Evolutionary conservation across 2,329 filamentous ascomycete species (phyloP).

Genomic region (Pseudogymnoascus sp.): DNA sequence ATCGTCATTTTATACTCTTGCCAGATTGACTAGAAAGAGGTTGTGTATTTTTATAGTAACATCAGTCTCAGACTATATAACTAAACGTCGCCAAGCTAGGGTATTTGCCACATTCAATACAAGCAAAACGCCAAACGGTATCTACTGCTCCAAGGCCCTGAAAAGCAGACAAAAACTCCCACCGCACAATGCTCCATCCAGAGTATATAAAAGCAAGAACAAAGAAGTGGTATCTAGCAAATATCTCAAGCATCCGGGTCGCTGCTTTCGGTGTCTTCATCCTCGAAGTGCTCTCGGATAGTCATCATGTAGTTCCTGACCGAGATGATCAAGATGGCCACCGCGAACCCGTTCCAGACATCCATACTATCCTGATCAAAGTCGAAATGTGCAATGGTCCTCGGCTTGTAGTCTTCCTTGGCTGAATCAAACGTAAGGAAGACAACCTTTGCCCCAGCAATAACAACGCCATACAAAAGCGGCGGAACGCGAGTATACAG

Average conservation of each 20-base stretch:
- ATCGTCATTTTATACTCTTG: neutral
- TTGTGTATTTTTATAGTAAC: neutral
- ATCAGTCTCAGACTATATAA: neutral
- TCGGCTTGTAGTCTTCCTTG: constrained; percentile 20
- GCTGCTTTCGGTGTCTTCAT: neutral
- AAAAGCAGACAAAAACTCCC: neutral
- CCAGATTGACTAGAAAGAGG: neutral
- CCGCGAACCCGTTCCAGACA: constrained; percentile 30
- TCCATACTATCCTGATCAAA: constrained; percentile 24
- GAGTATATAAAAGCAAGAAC: neutral
- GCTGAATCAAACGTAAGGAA: constrained; percentile 28
- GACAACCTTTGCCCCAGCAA: constrained; percentile 22
- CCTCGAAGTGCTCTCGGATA: neutral
- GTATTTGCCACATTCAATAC: constrained; percentile 9
- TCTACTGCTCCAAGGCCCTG: neutral
- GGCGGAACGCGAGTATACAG: constrained; percentile 23
- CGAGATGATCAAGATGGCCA: constrained; percentile 26
- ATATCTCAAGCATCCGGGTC: neutral
- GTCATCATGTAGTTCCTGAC: constrained; percentile 24
- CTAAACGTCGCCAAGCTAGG: neutral
- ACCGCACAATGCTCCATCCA: neutral
- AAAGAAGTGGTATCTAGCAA: neutral
- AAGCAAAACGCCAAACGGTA: neutral
- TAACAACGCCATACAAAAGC: constrained; percentile 29
- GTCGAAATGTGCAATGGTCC: constrained; percentile 25